Base-by-base conservation (phyloP, 352 stramenopile genomes). In the Globisporangium alternatum region DNA sequence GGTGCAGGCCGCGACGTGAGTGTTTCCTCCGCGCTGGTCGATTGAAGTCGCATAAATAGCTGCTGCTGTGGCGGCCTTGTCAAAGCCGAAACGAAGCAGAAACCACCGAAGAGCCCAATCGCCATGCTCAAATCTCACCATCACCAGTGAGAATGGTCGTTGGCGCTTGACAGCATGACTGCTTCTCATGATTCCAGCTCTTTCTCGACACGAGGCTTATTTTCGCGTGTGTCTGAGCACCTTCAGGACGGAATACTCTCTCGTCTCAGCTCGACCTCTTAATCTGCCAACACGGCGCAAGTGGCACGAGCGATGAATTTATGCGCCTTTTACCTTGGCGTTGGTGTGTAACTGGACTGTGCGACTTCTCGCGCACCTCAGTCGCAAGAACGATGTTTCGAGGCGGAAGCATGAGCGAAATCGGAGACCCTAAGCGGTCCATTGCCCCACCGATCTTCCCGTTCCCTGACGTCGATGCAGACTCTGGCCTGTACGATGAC, bases 371-470 rank as follows among this genome's bases (percentile, higher is more conserved):
- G 19, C 3, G 12, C 3, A 28, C 13, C 5, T 43, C 9, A 41
- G 15, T 53, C 15, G 15, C 56, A 28, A 43, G 44, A 19, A 43
- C 51, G 43, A 62, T 62, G 54, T 52, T 67, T 45, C 41, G 33
- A 28, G 51, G 25, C 2, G 31, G 6, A 19, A 44, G 5, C 22
- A 10, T 31, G 33, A 66, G n/a, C n/a, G 43, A 33, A 1, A 21
- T 13, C 37, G 53, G 19, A 28, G 17, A 44, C 19, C 12, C 21
- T 5, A 56, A 35, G 30, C 52, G 52, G 8, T 49, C 57, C 54
- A 60, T 70, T 6, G 65, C 66, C 0, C 62, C 64, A 3, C 45
- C 72, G 17, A 74, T 83, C 30, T 66, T 70, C 8, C 68, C 74
- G 5, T 85, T 85, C 37, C 65, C 65, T 48, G 58, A 63, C 30